Conservation (phyloP, 2,329 filamentous ascomycete species). For the Neonectria ditissima region DNA sequence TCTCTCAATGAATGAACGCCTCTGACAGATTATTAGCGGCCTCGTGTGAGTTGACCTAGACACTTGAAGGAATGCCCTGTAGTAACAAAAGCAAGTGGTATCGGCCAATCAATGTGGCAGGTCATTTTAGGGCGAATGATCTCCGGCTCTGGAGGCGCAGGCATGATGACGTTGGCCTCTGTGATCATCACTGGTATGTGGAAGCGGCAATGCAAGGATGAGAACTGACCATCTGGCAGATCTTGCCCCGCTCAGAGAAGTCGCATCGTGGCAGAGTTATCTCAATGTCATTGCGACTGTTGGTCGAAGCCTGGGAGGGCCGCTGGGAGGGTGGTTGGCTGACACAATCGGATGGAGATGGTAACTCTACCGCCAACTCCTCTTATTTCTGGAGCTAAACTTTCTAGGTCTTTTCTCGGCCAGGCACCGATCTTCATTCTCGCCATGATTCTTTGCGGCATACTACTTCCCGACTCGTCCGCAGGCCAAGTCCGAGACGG, state of each 20-base stretch:
- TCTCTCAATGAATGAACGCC: background rate
- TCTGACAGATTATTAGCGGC: conserved; percentile 21
- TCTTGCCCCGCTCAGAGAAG: conserved; percentile 63
- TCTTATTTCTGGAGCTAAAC: background rate
- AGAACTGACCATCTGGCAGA: conserved; percentile 48
- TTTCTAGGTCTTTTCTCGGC: conserved; percentile 64
- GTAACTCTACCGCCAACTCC: conserved; percentile 16
- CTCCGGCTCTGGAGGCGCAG: conserved; percentile 64
- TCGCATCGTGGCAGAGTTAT: conserved; percentile 66
- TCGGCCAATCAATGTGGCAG: conserved; percentile 59
- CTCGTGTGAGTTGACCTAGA: conserved; percentile 29
- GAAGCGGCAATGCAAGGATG: background rate
- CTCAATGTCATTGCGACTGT: conserved; percentile 64
- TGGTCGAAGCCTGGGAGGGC: conserved; percentile 64
- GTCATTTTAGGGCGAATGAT: conserved; percentile 64
- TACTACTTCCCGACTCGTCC: conserved; percentile 58
- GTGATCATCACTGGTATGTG: conserved; percentile 63
- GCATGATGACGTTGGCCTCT: conserved; percentile 62
- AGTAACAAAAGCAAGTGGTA: conserved; percentile 45
- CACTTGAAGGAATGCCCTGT: fast-evolving
- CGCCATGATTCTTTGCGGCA: conserved; percentile 62
- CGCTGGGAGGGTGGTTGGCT: conserved; percentile 69
- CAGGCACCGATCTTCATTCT: conserved; percentile 68
- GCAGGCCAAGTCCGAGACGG: conserved; percentile 24
- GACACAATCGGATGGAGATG: conserved; percentile 74